A percentile compares a stretch with the other conserved stretches of the same genome.
phyloP scores from a whole-genome alignment of 805 yeast species.

The Lachancea mirantina region DNA sequence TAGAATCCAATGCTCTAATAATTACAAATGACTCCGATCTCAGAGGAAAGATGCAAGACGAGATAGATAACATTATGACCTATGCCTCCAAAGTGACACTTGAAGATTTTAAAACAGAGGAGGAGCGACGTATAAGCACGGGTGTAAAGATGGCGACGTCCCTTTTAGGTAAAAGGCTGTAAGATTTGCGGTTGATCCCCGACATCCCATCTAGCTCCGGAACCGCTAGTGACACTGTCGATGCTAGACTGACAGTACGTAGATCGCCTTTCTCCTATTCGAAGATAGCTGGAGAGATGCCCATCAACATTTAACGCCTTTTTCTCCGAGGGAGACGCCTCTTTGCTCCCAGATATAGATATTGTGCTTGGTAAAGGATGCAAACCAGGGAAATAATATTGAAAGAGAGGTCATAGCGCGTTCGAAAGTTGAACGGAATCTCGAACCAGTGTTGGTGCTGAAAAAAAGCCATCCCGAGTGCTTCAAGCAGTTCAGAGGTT shows the following conservation, averaged over 20 bases:
- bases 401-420: slow-evolving; percentile 12
- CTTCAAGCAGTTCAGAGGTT: slow-evolving; percentile 6
- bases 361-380: slow-evolving; percentile 25
- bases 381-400: slow-evolving; percentile 14
- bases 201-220: neutral
- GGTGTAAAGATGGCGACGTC: slow-evolving; percentile 65
- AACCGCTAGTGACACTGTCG: neutral
- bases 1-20: slow-evolving; percentile 80
- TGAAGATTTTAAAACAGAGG: slow-evolving; percentile 53
- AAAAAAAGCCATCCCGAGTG: slow-evolving; percentile 4
- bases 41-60: slow-evolving; percentile 50
- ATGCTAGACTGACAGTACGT: too few relatives aligned
- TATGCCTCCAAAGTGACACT: slow-evolving; percentile 48
- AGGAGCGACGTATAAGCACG: slow-evolving; percentile 52
- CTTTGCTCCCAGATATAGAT: slow-evolving; percentile 16
- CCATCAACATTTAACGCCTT: neutral
- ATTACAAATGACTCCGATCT: slow-evolving; percentile 61
- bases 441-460: slow-evolving; percentile 11
- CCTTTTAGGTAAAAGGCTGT: slow-evolving; percentile 50
- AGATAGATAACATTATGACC: slow-evolving; percentile 51
- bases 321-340: slow-evolving; percentile 18
- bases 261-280: too few relatives aligned
- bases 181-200: slow-evolving; percentile 3
- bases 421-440: slow-evolving; percentile 22
- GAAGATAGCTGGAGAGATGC: too few relatives aligned